These are phyloP conservation scores for Pythium dissotocum DNA, from an alignment of 352 stramenopile genomes.

Conservation along the genomic window DNA sequence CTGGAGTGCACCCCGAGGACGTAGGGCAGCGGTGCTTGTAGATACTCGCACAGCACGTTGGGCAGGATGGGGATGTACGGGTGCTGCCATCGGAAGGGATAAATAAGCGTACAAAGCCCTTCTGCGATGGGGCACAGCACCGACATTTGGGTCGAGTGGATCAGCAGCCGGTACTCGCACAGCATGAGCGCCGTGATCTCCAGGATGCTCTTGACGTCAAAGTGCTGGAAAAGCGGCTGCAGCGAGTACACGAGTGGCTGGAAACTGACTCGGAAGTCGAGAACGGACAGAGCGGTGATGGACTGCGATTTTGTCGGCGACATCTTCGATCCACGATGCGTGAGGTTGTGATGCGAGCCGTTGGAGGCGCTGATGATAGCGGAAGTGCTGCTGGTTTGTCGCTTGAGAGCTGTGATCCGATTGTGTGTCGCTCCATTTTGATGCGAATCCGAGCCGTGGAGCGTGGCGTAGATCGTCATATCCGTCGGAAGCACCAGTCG, in stretches of 20 bases:
- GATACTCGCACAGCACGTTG: slow-evolving; percentile 78
- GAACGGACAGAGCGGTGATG: slow-evolving; percentile 41
- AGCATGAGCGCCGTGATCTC: slow-evolving; percentile 67
- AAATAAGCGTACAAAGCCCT: slow-evolving; percentile 75
- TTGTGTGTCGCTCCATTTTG: slow-evolving; percentile 3
- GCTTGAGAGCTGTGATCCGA: slow-evolving; percentile 3
- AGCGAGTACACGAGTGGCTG: slow-evolving; percentile 75
- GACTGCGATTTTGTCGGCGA: slow-evolving; percentile 52
- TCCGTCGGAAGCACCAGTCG: slow-evolving; percentile 52
- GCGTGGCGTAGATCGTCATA: slow-evolving; percentile 50
- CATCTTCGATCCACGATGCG: slow-evolving; percentile 11
- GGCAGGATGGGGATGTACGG: slow-evolving; percentile 84
- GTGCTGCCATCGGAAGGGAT: slow-evolving; percentile 86
- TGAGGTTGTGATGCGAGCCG: slow-evolving; percentile 1
- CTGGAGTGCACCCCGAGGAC: slow-evolving; percentile 78
- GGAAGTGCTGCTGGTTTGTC: slow-evolving; percentile 13
- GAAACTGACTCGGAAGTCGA: slow-evolving; percentile 33
- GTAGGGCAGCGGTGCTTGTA: slow-evolving; percentile 82
- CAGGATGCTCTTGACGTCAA: slow-evolving; percentile 74
- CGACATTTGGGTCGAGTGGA: slow-evolving; percentile 78
- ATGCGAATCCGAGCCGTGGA: background rate
- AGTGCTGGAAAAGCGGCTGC: slow-evolving; percentile 64
- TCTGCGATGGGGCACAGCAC: slow-evolving; percentile 75
- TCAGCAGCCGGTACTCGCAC: slow-evolving; percentile 77
- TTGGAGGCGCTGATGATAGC: background rate